These are phyloP conservation scores for Bipolaris cookei DNA, from an alignment of 2,329 filamentous ascomycete genomes.

Conservation along the genomic window DNA sequence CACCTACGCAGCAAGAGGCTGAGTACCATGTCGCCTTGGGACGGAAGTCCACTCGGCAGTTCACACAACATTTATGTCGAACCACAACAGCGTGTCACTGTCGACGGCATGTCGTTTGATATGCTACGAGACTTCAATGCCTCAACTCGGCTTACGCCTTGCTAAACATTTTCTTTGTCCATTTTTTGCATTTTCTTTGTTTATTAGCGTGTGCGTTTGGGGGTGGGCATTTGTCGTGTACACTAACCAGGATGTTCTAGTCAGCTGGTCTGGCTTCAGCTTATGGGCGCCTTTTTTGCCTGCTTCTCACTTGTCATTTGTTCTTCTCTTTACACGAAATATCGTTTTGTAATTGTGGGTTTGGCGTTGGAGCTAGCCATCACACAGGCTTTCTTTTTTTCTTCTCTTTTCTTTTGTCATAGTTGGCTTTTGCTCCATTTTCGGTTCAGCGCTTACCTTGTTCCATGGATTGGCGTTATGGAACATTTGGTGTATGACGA, in stretches of 20 bases:
- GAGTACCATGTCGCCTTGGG: constrained; percentile 44
- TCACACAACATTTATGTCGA: constrained; percentile 44
- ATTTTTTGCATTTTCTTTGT: constrained; percentile 10
- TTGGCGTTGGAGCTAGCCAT: neutral
- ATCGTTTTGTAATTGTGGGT: neutral
- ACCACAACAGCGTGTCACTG: constrained; percentile 40
- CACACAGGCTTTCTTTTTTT: constrained; percentile 17
- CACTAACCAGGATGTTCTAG: constrained; percentile 18
- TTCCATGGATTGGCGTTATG: constrained; percentile 5
- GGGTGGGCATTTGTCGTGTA: constrained; percentile 13
- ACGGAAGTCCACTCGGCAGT: constrained; percentile 35
- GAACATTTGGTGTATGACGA: constrained; percentile 26
- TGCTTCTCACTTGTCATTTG: constrained; percentile 21
- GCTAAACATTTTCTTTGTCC: constrained; percentile 16
- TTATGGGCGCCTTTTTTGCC: constrained; percentile 6
- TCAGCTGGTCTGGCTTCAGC: constrained; percentile 37
- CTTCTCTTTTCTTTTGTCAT: constrained; percentile 10
- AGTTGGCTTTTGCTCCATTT: neutral
- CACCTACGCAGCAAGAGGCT: constrained; percentile 27
- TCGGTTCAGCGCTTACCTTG: constrained; percentile 3
- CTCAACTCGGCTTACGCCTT: constrained; percentile 35
- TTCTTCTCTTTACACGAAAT: neutral
- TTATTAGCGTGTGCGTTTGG: constrained; percentile 24
- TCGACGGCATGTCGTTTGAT: constrained; percentile 48
- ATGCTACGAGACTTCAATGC: constrained; percentile 40